Percentiles rank a stretch among this genome's conserved stretches.
Evolutionary conservation across 1,284 basidiomycete genomes (phyloP).

Genomic region (Leccinum griseonigrum): DNA sequence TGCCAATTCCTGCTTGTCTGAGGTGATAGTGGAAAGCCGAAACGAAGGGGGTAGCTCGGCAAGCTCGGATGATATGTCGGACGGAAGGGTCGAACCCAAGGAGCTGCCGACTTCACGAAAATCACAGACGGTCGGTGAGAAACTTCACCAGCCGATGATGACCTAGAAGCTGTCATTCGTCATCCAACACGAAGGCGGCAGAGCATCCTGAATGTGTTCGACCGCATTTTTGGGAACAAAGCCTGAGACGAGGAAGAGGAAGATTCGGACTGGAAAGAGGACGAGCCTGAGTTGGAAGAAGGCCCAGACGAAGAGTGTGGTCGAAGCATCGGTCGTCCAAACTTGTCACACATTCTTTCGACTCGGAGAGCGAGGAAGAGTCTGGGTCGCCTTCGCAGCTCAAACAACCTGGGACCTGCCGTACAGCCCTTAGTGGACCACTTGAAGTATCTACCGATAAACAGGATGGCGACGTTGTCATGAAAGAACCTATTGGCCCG

Average conservation of each 20-base stretch:
- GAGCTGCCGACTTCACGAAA: background rate
- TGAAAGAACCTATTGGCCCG: conserved; percentile 4
- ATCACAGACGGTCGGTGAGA: conserved; percentile 3
- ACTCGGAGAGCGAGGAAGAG: conserved; percentile 22
- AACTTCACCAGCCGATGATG: conserved; percentile 29
- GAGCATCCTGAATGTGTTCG: conserved; percentile 18
- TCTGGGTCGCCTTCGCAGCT: conserved; percentile 11
- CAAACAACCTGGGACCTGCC: background rate
- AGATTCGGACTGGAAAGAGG: conserved; percentile 26
- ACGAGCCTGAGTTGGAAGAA: conserved; percentile 33
- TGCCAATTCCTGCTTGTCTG: conserved; percentile 24
- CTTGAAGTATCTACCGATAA: background rate
- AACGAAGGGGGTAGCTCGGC: conserved; percentile 37
- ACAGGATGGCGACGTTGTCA: conserved; percentile 2
- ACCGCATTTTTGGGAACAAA: conserved; percentile 12
- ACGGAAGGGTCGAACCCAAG: conserved; percentile 6
- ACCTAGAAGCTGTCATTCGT: conserved; percentile 47
- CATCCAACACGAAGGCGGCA: conserved; percentile 37
- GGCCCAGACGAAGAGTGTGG: conserved; percentile 23
- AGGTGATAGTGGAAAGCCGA: conserved; percentile 31
- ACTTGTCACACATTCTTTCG: conserved; percentile 16
- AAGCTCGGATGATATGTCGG: conserved; percentile 25
- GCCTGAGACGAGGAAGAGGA: conserved; percentile 12
- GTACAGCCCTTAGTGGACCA: background rate
- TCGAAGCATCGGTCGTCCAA: conserved; percentile 8